Conservation (phyloP, 805 yeast species). For the Wickerhamiella bombiphila region DNA sequence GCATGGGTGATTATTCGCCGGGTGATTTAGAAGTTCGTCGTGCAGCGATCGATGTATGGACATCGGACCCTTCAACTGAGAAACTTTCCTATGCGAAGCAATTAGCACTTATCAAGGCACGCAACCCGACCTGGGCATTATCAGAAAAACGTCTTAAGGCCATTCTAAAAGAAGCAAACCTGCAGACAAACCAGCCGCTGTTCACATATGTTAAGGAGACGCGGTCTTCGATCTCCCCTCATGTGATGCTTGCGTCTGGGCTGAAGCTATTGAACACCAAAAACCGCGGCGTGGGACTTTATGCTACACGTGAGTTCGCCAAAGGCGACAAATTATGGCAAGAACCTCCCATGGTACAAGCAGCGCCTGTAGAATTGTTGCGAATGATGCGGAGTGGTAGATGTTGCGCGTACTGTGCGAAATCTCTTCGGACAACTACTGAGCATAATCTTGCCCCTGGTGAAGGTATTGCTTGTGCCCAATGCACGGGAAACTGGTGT, state of each 20-base stretch:
- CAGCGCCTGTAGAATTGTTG: constrained; percentile 56
- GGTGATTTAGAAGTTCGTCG: constrained; percentile 44
- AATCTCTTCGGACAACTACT: constrained; percentile 26
- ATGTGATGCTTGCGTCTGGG: constrained; percentile 24
- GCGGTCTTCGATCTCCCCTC: constrained; percentile 36
- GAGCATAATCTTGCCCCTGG: constrained; percentile 18
- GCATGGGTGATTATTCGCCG: constrained; percentile 34
- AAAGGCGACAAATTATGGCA: constrained; percentile 46
- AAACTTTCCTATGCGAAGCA: constrained; percentile 40
- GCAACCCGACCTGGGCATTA: constrained; percentile 48
- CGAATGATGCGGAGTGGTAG: constrained; percentile 43
- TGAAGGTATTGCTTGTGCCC: constrained; percentile 30
- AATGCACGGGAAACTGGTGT: constrained; percentile 65
- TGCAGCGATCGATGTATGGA: constrained; percentile 52
- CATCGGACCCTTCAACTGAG: constrained; percentile 48
- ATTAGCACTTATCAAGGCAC: constrained; percentile 33
- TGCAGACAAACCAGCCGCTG: constrained; percentile 29
- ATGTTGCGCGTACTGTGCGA: constrained; percentile 64
- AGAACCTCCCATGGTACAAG: constrained; percentile 44
- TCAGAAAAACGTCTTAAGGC: constrained; percentile 43
- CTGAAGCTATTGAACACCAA: constrained; percentile 37
- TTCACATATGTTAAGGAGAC: constrained; percentile 42
- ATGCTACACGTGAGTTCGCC: constrained; percentile 33
- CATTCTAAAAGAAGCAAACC: constrained; percentile 41
- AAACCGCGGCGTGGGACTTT: constrained; percentile 47